These are phyloP conservation scores for Oryza meridionalis DNA, from an alignment of 176 grass and related monocot genomes.

Conservation along the genomic window DNA sequence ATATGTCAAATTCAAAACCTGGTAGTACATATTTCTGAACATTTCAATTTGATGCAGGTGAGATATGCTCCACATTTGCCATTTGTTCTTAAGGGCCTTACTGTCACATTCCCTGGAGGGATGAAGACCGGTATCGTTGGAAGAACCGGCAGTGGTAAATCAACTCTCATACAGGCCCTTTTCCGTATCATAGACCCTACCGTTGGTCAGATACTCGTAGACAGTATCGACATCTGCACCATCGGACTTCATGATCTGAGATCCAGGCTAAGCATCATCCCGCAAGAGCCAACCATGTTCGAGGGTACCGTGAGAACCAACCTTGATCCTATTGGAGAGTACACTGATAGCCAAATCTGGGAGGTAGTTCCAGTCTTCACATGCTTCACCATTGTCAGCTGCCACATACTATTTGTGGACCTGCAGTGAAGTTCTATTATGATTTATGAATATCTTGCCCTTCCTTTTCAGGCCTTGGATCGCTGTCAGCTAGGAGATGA, in stretches of 20 bases:
- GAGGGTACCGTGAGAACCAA: constrained; percentile 91
- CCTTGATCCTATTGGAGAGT: constrained; percentile 83
- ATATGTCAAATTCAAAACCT: not conserved
- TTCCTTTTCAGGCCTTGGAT: constrained; percentile 67
- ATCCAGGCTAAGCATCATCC: constrained; percentile 86
- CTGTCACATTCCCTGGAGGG: constrained; percentile 67
- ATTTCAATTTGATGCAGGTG: constrained; percentile 55
- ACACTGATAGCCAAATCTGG: constrained; percentile 85
- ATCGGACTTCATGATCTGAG: constrained; percentile 93
- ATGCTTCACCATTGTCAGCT: not conserved
- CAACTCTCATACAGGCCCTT: constrained; percentile 84
- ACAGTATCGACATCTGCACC: constrained; percentile 70
- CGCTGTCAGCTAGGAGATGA: constrained; percentile 76
- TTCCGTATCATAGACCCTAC: constrained; percentile 89
- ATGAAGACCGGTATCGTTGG: constrained; percentile 93
- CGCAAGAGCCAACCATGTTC: constrained; percentile 91
- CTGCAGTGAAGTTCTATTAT: not conserved
- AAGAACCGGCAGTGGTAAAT: constrained; percentile 93
- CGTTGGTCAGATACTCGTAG: constrained; percentile 70
- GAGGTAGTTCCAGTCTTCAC: constrained; percentile 52
- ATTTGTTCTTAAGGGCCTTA: constrained; percentile 79
- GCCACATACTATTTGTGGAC: not conserved
- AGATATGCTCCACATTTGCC: constrained; percentile 70
- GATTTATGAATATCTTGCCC: not conserved
- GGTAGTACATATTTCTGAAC: not conserved